Evolutionary conservation across 78 protist species (phyloP).

Genomic region (Chrysochromulina parva): DNA sequence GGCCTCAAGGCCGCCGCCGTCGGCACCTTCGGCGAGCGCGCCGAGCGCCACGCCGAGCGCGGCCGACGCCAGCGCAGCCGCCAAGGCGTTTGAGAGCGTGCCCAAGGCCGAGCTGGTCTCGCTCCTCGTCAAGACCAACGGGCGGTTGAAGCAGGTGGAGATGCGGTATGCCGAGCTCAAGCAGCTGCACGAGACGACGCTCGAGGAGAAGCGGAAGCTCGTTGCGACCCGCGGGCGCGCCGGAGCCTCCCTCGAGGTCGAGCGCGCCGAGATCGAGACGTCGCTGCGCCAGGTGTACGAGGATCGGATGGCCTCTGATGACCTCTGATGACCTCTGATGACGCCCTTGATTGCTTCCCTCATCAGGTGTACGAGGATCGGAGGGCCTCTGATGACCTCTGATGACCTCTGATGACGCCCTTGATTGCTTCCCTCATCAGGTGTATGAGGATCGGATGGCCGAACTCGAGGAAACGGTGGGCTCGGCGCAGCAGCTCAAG

Average conservation of each 20-base stretch:
- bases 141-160: background rate
- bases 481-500: background rate
- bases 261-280: background rate
- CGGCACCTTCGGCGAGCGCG: too few species aligned
- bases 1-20: too few species aligned
- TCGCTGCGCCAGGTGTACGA: background rate
- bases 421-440: too few species aligned
- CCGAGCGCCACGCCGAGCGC: background rate
- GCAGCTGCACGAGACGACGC: background rate
- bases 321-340: too few species aligned
- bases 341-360: too few species aligned
- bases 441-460: too few species aligned
- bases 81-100: conserved; percentile 4
- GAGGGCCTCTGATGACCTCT: background rate
- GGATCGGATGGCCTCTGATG: too few species aligned
- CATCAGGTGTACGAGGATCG: too few species aligned
- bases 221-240: background rate
- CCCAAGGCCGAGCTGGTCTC: conserved; percentile 7
- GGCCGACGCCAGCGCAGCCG: background rate
- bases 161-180: background rate
- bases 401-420: too few species aligned
- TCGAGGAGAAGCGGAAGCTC: background rate
- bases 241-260: background rate
- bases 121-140: background rate
- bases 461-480: background rate